Base-by-base conservation (phyloP, 345 rosid genomes). In the Brassica nigra region DNA sequence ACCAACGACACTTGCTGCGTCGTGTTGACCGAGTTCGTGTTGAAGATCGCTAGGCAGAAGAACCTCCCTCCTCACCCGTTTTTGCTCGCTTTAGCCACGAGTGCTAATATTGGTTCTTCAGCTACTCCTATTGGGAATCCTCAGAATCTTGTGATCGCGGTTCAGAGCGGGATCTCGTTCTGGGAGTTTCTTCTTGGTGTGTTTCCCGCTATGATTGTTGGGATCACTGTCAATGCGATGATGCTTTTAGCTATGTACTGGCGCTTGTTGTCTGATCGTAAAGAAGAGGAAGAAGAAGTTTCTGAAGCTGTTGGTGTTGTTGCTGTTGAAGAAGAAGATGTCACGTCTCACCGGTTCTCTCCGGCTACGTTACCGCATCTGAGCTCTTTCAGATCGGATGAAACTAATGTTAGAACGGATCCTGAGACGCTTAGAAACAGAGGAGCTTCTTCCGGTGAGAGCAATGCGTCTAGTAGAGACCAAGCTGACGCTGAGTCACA, bases 101-200 rank as follows among this genome's bases (percentile, higher is more conserved):
- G 97, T 79, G 93, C 95, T 0, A 95, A 95, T 74, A 92, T 92
- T 0, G 97, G 99, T 0, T 95, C 97, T 3, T 79, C 99, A 0
- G 92, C 91, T 1, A 92, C 97, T 77, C 94, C 97, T 0, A 95
- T 92, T 71, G 97, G 99, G 30, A 95, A 95, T 57, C 97, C 97
- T 3, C 97, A 94, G 68, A 92, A 92, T 76, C 85, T 94, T 71
- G 91, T 92, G 15, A 91, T 92, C 10, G 97, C 97, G 1, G 85
- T 94, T 62, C 88, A 87, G 71, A 90, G 94, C 73, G 79, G 75
- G 80, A 89, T 91, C 69, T 66, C 93, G 0, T 94, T 91, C 27
- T 88, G 89, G 68, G 71, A 58, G 15, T 94, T 94, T 82, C 78
- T 92, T 29, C 16, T 73, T 8, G 94, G 97, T 0, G 63, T 94